Evolutionary conservation across 371 early-diverging fungal genomes (phyloP), one percentile per base, ranked within the genome.

Genomic region (Parasitella parasitica): DNA sequence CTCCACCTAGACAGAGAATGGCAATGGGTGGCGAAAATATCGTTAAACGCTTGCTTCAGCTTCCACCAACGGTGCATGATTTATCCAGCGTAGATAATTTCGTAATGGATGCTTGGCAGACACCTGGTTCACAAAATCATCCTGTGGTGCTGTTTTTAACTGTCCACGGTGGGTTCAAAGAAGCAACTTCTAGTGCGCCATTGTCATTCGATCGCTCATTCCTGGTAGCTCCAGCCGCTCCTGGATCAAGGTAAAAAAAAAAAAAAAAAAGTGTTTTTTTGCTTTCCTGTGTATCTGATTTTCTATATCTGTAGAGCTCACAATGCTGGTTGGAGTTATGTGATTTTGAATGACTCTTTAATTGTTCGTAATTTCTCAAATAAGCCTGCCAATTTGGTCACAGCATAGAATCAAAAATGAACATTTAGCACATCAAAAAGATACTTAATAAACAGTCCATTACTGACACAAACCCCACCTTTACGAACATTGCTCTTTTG

Each of bases 61-160:
- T 88, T 18, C 88, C 88, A 9, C 65, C 71, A 5, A 83, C 86
- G 0, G 66, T 78, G 2, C 79, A 81, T 57, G 75, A 73, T 53
- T 51, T 80, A 15, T 71, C 78, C 36, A 69, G 71, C 18, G 64
- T 74, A 12, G 69, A 70, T 26, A 74, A 78, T 35, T 77, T 82
- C 66, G 58, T 80, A 6, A 78, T 73, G 7, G 88, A 88, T 57
- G 88, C 81, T 12, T 84, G 80, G 76, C 88, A 87, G 61, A 79
- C 69, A 8, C 30, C 59, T 24, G 67, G 66, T 3, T 66, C 72
- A 9, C 64, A 62, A 36, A 57, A 32, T 4, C 53, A 67, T 50
- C 73, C 71, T n/a, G 74, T 73, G 26, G 67, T 82, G 0, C 49
- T 87, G 22, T 72, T 72, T 38, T 53, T 86, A 18, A 79, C 69